Base-by-base conservation (phyloP, 1,284 basidiomycete species). In the Apiotrichum gracile region DNA sequence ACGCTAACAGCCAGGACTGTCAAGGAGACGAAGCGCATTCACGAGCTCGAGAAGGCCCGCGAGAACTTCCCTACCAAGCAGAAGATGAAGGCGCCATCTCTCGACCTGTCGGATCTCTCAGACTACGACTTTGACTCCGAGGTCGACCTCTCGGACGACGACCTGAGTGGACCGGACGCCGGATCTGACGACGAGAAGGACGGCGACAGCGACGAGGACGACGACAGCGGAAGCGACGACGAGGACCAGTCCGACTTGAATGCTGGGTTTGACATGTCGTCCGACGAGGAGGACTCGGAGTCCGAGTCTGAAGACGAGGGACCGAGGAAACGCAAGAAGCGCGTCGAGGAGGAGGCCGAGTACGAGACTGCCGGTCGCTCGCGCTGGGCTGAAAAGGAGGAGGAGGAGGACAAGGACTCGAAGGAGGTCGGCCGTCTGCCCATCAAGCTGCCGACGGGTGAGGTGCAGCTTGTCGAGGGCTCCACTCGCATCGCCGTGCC, bases 391-490 rank as follows among this genome's bases (percentile, higher is more conserved):
- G 60, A 58, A 24, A 40, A 52, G 35, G 62, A 64, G 16, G 47
- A 56, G n/a, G 62, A 65, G 10, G 61, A 63, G 21, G 61, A 66
- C 21, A 63, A 63, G 29, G 65, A 68, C 37, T 54, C 58, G 19
- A 65, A 70, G 19, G 68, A 80, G 49, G 81, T 91, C 46, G 79
- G 82, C 49, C 80, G 87, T 40, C 77, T 94, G 45, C 91, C 91
- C 12, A 91, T 92, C 68, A 94, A 93, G 71, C 79, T 92, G 3
- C 80, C 85, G 4, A 81, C 87, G 54, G 91, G 91, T 3, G 82
- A 81, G 56, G 80, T 94, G 57, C 81, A 85, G 58, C 62, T 61
- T 22, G 68, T 72, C 14, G 66, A 62, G 51, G 76, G 74, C 19
- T 68, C 67, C n/a, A 75, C 67, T 22, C 61, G 44, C 58, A 80